Percentiles rank a stretch among this genome's conserved stretches.
Evolutionary conservation across 2,329 filamentous ascomycete genomes (phyloP).

Genomic region (Fusarium oxysporum): DNA sequence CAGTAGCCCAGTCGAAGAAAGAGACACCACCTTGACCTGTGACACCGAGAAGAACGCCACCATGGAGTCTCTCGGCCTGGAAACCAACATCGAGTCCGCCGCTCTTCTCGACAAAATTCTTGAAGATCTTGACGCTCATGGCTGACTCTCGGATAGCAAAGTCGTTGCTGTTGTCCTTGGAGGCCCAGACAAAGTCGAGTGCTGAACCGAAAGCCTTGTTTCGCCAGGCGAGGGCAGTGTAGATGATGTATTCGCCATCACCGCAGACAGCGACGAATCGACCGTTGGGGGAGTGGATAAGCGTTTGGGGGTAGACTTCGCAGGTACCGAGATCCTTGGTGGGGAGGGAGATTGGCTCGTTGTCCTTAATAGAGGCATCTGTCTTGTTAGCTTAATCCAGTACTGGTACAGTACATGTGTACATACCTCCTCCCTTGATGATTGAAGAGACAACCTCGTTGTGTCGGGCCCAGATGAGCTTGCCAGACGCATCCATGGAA

Average conservation of each 20-base stretch:
- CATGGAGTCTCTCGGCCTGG: slow-evolving; percentile 90
- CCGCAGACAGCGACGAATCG: slow-evolving; percentile 85
- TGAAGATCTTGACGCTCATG: slow-evolving; percentile 96
- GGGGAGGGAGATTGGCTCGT: slow-evolving; percentile 83
- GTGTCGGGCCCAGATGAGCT: slow-evolving; percentile 95
- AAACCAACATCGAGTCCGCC: slow-evolving; percentile 94
- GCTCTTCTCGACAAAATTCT: slow-evolving; percentile 94
- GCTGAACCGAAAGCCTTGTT: slow-evolving; percentile 98
- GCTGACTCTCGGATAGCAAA: slow-evolving; percentile 96
- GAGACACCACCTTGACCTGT: slow-evolving; percentile 95
- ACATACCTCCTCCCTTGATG: slow-evolving; percentile 84
- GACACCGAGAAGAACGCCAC: slow-evolving; percentile 90
- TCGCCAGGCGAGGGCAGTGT: slow-evolving; percentile 94
- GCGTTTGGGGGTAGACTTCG: slow-evolving; percentile 94
- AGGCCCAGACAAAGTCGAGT: slow-evolving; percentile 95
- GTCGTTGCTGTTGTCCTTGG: slow-evolving; percentile 97
- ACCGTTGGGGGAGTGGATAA: slow-evolving; percentile 95
- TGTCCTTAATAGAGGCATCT: slow-evolving; percentile 88
- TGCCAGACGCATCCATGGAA: slow-evolving; percentile 95
- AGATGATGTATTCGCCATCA: slow-evolving; percentile 99
- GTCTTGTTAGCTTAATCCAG: slow-evolving; percentile 43
- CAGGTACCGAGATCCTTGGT: slow-evolving; percentile 96
- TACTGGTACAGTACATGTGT: background rate
- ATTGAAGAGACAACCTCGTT: slow-evolving; percentile 95
- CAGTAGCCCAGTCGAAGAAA: slow-evolving; percentile 95